Evolutionary conservation across 2,329 filamentous ascomycete species (phyloP), one percentile per base, ranked within the genome.

Genomic region (Colletotrichum caudatum): DNA sequence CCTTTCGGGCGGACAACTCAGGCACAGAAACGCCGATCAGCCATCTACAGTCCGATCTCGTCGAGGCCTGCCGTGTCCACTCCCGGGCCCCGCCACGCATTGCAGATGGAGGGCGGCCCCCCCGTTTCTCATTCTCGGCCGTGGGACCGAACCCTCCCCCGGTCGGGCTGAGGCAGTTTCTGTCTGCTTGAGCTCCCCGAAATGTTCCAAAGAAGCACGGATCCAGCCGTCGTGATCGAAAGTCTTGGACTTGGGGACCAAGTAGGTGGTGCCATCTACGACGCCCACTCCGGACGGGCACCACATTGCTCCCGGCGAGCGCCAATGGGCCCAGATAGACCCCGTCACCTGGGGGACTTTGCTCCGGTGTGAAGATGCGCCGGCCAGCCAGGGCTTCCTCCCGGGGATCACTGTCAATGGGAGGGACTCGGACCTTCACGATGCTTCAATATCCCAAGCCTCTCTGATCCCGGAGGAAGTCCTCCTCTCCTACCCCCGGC

Each of bases 31-130:
- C 35, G 44, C 69, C 69, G 69, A 71, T 71, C 57, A 50, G 29
- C 69, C 20, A 50, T 71, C 46, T 56, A 53, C 29, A 64, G 54
- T 50, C 65, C 69, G 69, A 71, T 71, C 69, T 69, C 44, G 41
- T 68, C 59, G 33, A 46, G 46, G 35, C 41, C n/a, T n/a, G 14
- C 46, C 54, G 54, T 48, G 33, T 64, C 68, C 68, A 71, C 68
- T 71, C 57, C 51, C 37, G 44, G 44, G 33, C 23, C 66, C 68
- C 68, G 58, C 68, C 57, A 1, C 20, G 57, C 64, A 57, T 53
- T 53, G 23, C 56, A 37, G 46, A 66, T 61, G 57, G 58, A 39
- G 18, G 23, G n/a, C n/a, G n/a, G n/a, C n/a, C n/a, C 29, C 50
- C 44, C 39, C 18, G 48, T 62, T 35, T 57, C 39, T 46, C 20